Percentiles rank a stretch among this genome's conserved stretches.
Conservation (phyloP, 2,329 filamentous ascomycete genomes). For the Calcarisporium arbuscula region DNA sequence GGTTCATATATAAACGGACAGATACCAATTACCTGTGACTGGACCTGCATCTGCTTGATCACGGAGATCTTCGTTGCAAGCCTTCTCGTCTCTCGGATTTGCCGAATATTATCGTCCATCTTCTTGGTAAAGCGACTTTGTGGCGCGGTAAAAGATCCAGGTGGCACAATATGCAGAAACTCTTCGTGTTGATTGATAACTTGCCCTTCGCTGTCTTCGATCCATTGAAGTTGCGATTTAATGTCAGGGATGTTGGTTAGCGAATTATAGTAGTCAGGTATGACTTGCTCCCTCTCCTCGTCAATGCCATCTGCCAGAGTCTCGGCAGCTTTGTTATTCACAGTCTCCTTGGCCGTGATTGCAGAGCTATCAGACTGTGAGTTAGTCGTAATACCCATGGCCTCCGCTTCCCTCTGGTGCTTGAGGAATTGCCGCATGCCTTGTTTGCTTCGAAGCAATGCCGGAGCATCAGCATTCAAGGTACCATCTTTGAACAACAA, state of each 20-base stretch:
- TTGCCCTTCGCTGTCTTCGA: constrained; percentile 82
- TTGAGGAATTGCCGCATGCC: constrained; percentile 86
- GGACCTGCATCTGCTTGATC: constrained; percentile 99
- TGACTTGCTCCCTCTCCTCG: constrained; percentile 71
- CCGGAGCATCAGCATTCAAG: constrained; percentile 81
- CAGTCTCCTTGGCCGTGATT: constrained; percentile 37
- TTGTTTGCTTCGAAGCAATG: constrained; percentile 74
- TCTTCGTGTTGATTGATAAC: constrained; percentile 85
- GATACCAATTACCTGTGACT: constrained; percentile 70
- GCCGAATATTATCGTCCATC: constrained; percentile 84
- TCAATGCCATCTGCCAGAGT: constrained; percentile 94
- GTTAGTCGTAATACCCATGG: constrained; percentile 33
- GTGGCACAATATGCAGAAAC: constrained; percentile 69
- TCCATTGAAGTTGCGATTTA: constrained; percentile 71
- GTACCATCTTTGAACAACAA: constrained; percentile 79
- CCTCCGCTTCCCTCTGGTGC: constrained; percentile 65
- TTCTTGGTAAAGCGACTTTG: constrained; percentile 68
- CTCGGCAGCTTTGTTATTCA: constrained; percentile 49
- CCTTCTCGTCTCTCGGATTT: constrained; percentile 95
- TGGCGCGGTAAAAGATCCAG: constrained; percentile 69
- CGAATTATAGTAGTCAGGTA: constrained; percentile 93
- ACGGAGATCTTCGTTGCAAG: constrained; percentile 94
- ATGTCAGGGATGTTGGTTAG: constrained; percentile 83
- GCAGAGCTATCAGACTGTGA: constrained; percentile 29
- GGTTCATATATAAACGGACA: too few relatives aligned